Evolutionary conservation across 179 eudicot genomes (phyloP), one percentile per base, ranked within the genome.

Genomic region (Gypsophila paniculata): DNA sequence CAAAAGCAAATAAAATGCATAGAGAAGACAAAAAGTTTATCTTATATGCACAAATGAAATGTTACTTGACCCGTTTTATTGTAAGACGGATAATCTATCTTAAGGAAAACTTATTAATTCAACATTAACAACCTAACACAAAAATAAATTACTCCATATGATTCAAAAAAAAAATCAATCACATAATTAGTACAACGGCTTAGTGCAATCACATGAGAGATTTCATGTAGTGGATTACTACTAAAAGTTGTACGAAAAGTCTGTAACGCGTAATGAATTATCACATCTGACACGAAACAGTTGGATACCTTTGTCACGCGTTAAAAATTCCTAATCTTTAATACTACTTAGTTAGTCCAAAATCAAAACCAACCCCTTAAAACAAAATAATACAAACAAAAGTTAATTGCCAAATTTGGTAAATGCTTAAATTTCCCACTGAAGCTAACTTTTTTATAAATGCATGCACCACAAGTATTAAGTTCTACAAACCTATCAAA

Each of bases 281-380:
- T 11, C 34, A 29, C 34, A 29, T 29, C 18, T 26, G 9, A 26
- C 39, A 60, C 39, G 38, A 29, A 58, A 60, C 18, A 60, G 64
- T 60, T 60, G 64, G 39, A 60, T 15, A 60, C 38, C 6, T 26
- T 32, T 60, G 2, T 60, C n/a, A 64, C 54, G 54, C 69, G 69
- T 44, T 44, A 44, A 19, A 3, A 0, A 42, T 6, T 6, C 46
- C 11, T 42, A 6, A 2, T 42, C 8, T 8, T 6, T 42, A 18
- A 0, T 21, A 42, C 34, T 29, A 29, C 2, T 13, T 19, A 5
- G 39, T 62, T 12, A 8, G 48, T 10, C 15, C 13, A 48, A 46
- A 46, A 2, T 9, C 55, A 49, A 67, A 67, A 46, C 0, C 36
- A 49, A 39, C 29, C 44, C 34, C 63, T 38, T 9, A 6, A 34